Evolutionary conservation across 768 basidiomycete species (phyloP).

Genomic region (Tricholoma sp.): DNA sequence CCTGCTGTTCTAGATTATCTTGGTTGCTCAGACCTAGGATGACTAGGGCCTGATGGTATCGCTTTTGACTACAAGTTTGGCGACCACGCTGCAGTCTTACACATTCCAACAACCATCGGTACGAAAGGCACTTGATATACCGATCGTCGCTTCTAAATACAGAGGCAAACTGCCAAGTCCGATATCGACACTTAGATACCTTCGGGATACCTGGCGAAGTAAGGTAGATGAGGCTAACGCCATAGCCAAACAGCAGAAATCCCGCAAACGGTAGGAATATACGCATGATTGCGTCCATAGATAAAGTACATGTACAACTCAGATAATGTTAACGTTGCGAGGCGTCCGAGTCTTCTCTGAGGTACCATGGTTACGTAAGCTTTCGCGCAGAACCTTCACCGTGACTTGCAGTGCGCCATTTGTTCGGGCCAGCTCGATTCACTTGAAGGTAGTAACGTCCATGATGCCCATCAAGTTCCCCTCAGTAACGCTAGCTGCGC

Average conservation of each 20-base stretch:
- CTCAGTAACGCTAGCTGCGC: slow-evolving; percentile 29
- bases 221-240: slow-evolving; percentile 20
- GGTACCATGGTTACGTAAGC: too few relatives aligned
- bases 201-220: slow-evolving; percentile 17
- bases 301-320: slow-evolving; percentile 1
- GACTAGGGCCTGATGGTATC: slow-evolving; percentile 38
- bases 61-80: slow-evolving; percentile 32
- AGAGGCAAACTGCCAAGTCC: slow-evolving; percentile 28
- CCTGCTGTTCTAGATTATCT: neutral
- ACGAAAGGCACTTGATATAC: slow-evolving; percentile 35
- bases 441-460: slow-evolving; percentile 7
- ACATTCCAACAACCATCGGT: slow-evolving; percentile 39
- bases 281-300: neutral
- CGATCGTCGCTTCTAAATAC: slow-evolving; percentile 23
- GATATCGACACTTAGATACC: slow-evolving; percentile 17
- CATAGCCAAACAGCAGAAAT: slow-evolving; percentile 12
- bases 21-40: neutral
- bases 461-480: slow-evolving; percentile 34
- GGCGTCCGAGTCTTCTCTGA: too few relatives aligned
- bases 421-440: neutral
- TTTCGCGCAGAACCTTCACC: too few relatives aligned
- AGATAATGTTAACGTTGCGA: slow-evolving; percentile 6
- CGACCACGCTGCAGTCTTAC: slow-evolving; percentile 48
- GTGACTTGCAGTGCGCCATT: too few relatives aligned
- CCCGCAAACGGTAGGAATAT: slow-evolving; percentile 10